A percentile compares a stretch with the other conserved stretches of the same genome.
These are phyloP conservation scores for Rhodotorula sp. DNA, from an alignment of 1,284 basidiomycete species.

Conservation along the genomic window DNA sequence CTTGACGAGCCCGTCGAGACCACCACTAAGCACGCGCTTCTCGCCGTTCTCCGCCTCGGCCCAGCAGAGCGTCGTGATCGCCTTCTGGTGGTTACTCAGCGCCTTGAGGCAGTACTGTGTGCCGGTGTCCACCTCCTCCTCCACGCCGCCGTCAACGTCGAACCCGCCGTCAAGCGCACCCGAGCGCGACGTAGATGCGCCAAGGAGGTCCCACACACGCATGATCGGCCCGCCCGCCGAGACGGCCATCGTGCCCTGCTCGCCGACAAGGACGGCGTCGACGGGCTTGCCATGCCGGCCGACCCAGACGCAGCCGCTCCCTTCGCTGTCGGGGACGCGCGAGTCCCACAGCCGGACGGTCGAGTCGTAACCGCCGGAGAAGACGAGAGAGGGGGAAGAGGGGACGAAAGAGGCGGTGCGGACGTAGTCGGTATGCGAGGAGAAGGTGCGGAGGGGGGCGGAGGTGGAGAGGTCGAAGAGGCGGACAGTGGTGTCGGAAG, in stretches of 20 bases:
- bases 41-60: slow-evolving; percentile 56
- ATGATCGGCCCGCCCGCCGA: slow-evolving; percentile 90
- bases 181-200: slow-evolving; percentile 60
- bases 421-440: slow-evolving; percentile 90
- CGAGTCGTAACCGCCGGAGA: slow-evolving; percentile 94
- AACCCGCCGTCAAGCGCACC: slow-evolving; percentile 2
- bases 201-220: slow-evolving; percentile 92
- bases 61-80: slow-evolving; percentile 73
- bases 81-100: slow-evolving; percentile 96
- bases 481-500: slow-evolving; percentile 91
- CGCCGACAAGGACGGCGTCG: slow-evolving; percentile 92
- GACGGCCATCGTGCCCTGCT: slow-evolving; percentile 81
- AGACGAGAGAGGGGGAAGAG: slow-evolving; percentile 76
- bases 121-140: slow-evolving; percentile 36
- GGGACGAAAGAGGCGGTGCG: slow-evolving; percentile 84
- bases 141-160: neutral
- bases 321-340: slow-evolving; percentile 52
- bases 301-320: slow-evolving; percentile 40
- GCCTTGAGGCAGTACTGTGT: slow-evolving; percentile 68
- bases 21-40: slow-evolving; percentile 80
- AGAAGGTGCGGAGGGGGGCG: slow-evolving; percentile 73
- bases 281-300: slow-evolving; percentile 63
- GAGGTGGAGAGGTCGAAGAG: slow-evolving; percentile 96
- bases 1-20: slow-evolving; percentile 96
- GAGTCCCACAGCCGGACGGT: slow-evolving; percentile 88